phyloP scores from a whole-genome alignment of 257 asterid species.

The Jasminum sambac region DNA sequence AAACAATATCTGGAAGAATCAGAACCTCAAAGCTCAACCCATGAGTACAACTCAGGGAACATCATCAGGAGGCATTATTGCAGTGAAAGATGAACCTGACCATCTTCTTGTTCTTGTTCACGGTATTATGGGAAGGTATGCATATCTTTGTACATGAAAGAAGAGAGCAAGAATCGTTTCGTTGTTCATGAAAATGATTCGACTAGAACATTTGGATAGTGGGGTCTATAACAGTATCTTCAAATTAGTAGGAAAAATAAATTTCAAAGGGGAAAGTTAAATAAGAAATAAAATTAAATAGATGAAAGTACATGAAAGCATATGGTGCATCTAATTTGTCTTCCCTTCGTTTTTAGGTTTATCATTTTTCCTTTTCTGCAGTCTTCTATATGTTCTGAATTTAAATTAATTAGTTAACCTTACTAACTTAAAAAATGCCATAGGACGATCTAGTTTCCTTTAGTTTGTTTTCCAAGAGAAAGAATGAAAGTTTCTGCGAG shows the following conservation, averaged over 20 bases:
- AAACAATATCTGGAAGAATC: conserved; percentile 36
- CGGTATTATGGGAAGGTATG: conserved; percentile 62
- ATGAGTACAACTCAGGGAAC: conserved; percentile 43
- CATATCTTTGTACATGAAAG: conserved; percentile 11
- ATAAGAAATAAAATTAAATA: background rate
- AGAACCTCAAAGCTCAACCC: conserved; percentile 31
- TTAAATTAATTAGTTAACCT: background rate
- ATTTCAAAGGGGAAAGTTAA: background rate
- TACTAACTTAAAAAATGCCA: background rate
- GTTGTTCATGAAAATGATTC: background rate
- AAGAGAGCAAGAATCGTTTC: conserved; percentile 12
- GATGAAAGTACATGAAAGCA: background rate
- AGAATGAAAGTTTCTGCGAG: background rate
- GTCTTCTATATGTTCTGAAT: background rate
- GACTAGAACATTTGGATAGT: conserved; percentile 10
- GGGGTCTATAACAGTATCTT: conserved; percentile 9
- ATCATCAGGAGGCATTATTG: conserved; percentile 30
- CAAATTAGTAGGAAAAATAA: background rate
- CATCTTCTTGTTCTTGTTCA: conserved; percentile 65
- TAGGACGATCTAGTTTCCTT: background rate
- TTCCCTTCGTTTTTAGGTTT: background rate
- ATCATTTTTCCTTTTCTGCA: background rate
- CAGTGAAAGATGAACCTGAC: conserved; percentile 39
- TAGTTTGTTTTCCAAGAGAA: background rate
- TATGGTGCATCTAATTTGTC: background rate